Conservation (phyloP, 768 basidiomycete genomes). For the Russula olivacea region DNA sequence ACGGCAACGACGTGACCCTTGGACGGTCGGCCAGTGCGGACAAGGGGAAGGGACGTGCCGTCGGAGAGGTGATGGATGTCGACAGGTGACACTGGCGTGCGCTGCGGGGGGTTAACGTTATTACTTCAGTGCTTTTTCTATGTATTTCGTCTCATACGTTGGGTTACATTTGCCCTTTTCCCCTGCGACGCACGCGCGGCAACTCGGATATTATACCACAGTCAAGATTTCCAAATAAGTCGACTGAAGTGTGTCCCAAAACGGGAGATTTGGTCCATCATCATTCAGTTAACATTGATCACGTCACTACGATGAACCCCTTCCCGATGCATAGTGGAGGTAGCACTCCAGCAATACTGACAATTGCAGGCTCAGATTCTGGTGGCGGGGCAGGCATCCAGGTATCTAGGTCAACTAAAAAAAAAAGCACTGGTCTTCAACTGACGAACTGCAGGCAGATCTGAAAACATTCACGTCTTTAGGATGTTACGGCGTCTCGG, state of each 20-base stretch:
- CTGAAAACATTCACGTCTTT: slow-evolving; percentile 78
- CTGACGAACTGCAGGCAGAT: slow-evolving; percentile 54
- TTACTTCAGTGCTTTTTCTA: slow-evolving; percentile 24
- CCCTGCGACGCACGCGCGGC: background rate
- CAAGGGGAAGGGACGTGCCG: slow-evolving; percentile 49
- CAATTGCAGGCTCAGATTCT: slow-evolving; percentile 78
- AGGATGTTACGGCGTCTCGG: slow-evolving; percentile 74
- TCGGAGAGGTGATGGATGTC: slow-evolving; percentile 62
- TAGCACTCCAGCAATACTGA: slow-evolving; percentile 41
- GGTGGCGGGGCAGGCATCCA: slow-evolving; percentile 90
- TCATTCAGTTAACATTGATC: too few relatives aligned
- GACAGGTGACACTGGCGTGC: slow-evolving; percentile 36
- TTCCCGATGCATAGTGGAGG: background rate
- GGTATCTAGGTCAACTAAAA: slow-evolving; percentile 35
- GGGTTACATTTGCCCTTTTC: slow-evolving; percentile 11
- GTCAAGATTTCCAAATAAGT: background rate
- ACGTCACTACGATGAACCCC: background rate
- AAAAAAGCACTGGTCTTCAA: background rate
- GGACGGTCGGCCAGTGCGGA: slow-evolving; percentile 36
- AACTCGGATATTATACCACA: background rate
- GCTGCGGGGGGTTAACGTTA: slow-evolving; percentile 27
- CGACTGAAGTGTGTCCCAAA: background rate
- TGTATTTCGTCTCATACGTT: slow-evolving; percentile 19
- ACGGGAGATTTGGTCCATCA: background rate
- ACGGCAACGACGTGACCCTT: slow-evolving; percentile 27